Conservation (phyloP, 805 yeast genomes). For the Priceomyces castillae region DNA sequence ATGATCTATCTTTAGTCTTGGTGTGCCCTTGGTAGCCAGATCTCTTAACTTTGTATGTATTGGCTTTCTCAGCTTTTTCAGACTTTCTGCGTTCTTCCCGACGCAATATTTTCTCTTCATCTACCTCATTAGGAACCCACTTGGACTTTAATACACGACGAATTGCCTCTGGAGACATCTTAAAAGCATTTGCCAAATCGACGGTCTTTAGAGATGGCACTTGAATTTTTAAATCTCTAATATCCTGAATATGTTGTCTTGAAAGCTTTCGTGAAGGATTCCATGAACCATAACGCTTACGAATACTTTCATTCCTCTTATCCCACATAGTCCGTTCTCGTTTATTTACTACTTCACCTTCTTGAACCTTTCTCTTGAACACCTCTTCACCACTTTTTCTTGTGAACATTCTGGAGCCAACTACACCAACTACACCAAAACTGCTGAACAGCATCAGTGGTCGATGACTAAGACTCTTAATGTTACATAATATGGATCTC, state of each 20-base stretch:
- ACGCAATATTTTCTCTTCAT: constrained; percentile 40
- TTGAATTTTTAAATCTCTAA: constrained; percentile 53
- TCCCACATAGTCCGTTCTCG: constrained; percentile 54
- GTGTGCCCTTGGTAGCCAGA: neutral
- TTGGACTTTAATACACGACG: constrained; percentile 73
- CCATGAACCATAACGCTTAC: constrained; percentile 66
- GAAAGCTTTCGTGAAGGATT: constrained; percentile 65
- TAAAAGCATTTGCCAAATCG: constrained; percentile 61
- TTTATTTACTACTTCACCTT: constrained; percentile 41
- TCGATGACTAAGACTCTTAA: neutral
- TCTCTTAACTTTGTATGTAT: neutral
- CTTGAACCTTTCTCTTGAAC: constrained; percentile 15
- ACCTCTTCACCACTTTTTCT: constrained; percentile 8
- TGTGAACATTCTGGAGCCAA: neutral
- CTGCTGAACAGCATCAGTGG: neutral
- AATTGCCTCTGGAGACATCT: constrained; percentile 77
- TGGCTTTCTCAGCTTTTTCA: neutral
- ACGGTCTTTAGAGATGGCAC: constrained; percentile 60
- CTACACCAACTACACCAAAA: neutral
- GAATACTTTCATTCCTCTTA: constrained; percentile 61
- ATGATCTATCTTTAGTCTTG: too few species aligned
- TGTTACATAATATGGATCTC: neutral
- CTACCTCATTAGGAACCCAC: constrained; percentile 68
- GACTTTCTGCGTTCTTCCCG: constrained; percentile 48
- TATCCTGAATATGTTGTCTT: constrained; percentile 64